Conservation (phyloP, 108 stramenopile species). For the Cyclotella choctawhatcheeana region DNA sequence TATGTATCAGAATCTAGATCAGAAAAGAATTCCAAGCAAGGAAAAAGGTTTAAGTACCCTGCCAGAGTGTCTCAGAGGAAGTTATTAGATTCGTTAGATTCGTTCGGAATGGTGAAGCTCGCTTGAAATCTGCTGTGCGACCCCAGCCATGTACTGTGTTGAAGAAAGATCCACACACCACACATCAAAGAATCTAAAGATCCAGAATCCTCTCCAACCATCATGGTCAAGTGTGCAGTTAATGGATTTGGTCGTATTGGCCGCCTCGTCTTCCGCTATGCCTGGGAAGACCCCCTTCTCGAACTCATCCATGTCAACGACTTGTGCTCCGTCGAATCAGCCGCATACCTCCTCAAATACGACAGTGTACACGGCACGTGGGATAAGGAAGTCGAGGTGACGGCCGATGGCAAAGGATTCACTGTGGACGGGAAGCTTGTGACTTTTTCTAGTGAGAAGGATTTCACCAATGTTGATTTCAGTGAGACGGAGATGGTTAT, state of each 20-base stretch:
- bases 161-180: too few relatives aligned
- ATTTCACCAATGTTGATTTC: slow-evolving; percentile 84
- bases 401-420: slow-evolving; percentile 71
- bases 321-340: slow-evolving; percentile 81
- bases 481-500: slow-evolving; percentile 81
- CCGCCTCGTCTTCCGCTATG: slow-evolving; percentile 88
- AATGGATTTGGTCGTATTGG: slow-evolving; percentile 97
- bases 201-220: slow-evolving; percentile 13
- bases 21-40: too few relatives aligned
- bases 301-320: slow-evolving; percentile 95
- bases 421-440: slow-evolving; percentile 89
- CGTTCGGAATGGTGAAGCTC: too few relatives aligned
- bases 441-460: slow-evolving; percentile 70
- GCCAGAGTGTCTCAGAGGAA: too few relatives aligned
- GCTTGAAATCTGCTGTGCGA: too few relatives aligned
- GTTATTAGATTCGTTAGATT: too few relatives aligned
- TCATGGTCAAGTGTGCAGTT: slow-evolving; percentile 83
- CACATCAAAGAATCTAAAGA: not conserved
- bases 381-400: slow-evolving; percentile 74
- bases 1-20: too few relatives aligned
- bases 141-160: too few relatives aligned
- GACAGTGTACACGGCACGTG: slow-evolving; percentile 97
- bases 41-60: too few relatives aligned
- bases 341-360: slow-evolving; percentile 92
- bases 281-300: slow-evolving; percentile 87